Evolutionary conservation across 2,329 filamentous ascomycete genomes (phyloP), one percentile per base, ranked within the genome.

Genomic region (Aspergillus phoenicis): DNA sequence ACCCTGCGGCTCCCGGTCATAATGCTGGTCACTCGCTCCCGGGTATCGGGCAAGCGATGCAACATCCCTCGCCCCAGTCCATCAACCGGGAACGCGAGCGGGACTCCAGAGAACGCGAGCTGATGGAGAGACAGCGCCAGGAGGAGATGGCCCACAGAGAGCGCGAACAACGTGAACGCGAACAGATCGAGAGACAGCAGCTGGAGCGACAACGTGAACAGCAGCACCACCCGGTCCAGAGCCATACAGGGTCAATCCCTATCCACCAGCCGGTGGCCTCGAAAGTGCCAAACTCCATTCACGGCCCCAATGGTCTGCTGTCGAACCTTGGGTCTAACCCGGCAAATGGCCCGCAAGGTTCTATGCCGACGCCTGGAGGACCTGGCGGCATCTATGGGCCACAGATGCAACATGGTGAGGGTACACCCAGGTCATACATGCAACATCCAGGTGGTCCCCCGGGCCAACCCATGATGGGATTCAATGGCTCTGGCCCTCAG

Each of bases 201-300:
- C 60, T 73, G 59, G 84, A 87, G 64, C 81, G 84, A 45, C 84
- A 87, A 63, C 73, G 79, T 54, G 79, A 81, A 48, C 85, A 87
- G 55, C 88, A 87, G 71, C 84, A 86, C 54, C 85, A 90, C 62
- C 87, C 89, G 26, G 92, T 95, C 72, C 93, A 97, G 76, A 95
- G 90, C 78, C 93, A 91, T 72, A 89, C 91, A 41, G 91, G 90
- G 60, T 92, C 93, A 2, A 91, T 97, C 58, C 92, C 93, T 58
- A 89, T 98, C 69, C 94, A 98, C 77, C 94, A 98, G 76, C 94
- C 94, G 5, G 93, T 97, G 61, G 94, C 94, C 64, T 87, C 93
- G 73, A 83, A 93, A 77, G 82, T 92, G 64, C 80, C 89, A 60
- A 90, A 88, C 65, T 90, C 91, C 56, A 96, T 97, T 59, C 94